Evolutionary conservation across 345 rosid genomes (phyloP).

Genomic region (Eucalyptus sp.): DNA sequence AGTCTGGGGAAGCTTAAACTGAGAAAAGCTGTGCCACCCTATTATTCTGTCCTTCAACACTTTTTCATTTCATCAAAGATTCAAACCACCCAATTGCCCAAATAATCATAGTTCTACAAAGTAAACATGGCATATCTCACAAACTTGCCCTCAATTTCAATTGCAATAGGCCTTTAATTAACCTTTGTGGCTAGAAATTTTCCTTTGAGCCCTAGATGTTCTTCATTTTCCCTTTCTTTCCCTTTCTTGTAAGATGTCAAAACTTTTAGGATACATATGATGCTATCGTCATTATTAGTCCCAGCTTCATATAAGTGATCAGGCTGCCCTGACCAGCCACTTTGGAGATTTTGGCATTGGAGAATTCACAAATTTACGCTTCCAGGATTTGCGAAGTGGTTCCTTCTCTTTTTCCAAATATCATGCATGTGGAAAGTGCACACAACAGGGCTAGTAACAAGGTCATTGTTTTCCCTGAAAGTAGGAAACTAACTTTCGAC

Average conservation of each 20-base stretch:
- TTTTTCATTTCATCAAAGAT: neutral
- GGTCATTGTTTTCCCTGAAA: neutral
- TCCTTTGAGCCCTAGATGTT: neutral
- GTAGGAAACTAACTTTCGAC: constrained; percentile 47
- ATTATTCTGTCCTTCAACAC: neutral
- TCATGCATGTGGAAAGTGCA: neutral
- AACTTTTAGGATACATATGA: neutral
- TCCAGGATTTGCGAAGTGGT: neutral
- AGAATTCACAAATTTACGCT: neutral
- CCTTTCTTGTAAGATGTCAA: neutral
- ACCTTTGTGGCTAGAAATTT: neutral
- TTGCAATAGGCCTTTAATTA: neutral
- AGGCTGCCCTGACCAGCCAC: neutral
- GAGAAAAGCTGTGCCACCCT: neutral
- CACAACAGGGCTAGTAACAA: neutral
- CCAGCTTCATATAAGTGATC: neutral
- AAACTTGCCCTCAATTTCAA: neutral
- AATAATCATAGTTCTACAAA: neutral
- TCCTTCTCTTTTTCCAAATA: neutral
- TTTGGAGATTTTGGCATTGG: neutral
- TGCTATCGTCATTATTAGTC: neutral
- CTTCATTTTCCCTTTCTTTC: neutral
- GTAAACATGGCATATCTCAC: neutral
- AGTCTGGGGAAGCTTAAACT: neutral
- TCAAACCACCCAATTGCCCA: neutral